Base-by-base conservation (phyloP, 75 land plant genomes). In the Isoetes taiwanensis region DNA sequence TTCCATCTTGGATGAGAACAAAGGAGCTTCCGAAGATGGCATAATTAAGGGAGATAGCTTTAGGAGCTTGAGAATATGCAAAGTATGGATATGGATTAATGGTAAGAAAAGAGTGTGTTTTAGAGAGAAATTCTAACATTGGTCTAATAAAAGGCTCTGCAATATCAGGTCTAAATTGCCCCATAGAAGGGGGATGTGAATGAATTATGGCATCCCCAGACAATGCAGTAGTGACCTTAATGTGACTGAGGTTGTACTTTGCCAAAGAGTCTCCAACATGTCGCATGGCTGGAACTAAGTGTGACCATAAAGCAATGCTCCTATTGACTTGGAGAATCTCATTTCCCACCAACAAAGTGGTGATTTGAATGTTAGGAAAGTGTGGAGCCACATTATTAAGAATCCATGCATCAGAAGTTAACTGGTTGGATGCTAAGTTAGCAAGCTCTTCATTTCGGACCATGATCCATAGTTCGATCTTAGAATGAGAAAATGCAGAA, bases 31-130 rank as follows among this genome's bases (percentile, higher is more conserved):
- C 50, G 50, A 46, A 46, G 50, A 46, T 16, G 21, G 50, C 50
- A 23, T 46, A 46, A 8, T n/a, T 8, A 6, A 46, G 19, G 6
- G 50, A 46, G 19, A 46, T 46, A 23, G 16, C 23, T 16, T 6
- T 23, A 6, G 50, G 50, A 19, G 16, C 23, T 16, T 23, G 8
- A 6, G 50, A 19, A 19, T 23, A 46, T n/a, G 50, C 50, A n/a
- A 46, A 46, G 16, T 46, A 46, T 6, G 50, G 50, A n/a, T 46
- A 46, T 16, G 25, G 50, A 46, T 46, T 46, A n/a, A 46, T 46
- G 50, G 16, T 19, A n/a, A 46, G 25, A 6, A 23, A 23, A 6
- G 50, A 19, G 5, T 23, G n/a, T 8, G 50, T 46, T 8, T 5
- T 46, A 6, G 8, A 8, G 21, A 46, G 25, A n/a, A 46, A 46